Conservation (phyloP, 345 rosid genomes). For the Raphanus sativus region DNA sequence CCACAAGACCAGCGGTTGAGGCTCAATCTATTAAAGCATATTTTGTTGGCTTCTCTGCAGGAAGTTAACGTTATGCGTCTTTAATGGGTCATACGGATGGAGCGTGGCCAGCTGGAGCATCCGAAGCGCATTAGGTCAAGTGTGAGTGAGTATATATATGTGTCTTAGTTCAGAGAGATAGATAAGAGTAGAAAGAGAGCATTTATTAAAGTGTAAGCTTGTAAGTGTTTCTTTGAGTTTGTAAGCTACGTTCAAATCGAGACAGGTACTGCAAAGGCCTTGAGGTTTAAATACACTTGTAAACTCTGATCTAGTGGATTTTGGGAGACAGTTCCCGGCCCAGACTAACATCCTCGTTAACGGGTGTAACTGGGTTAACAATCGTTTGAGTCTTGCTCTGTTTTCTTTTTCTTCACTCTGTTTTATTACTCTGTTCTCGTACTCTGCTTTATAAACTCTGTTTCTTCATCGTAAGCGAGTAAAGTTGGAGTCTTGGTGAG, state of each 20-base stretch:
- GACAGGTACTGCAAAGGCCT: not conserved
- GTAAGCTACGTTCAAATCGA: not conserved
- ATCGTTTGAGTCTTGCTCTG: not conserved
- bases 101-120: not conserved
- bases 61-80: not conserved
- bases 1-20: too few species aligned
- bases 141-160: not conserved
- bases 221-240: not conserved
- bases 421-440: too few species aligned
- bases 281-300: not conserved
- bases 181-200: not conserved
- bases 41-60: too few species aligned
- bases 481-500: not conserved
- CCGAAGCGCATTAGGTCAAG: not conserved
- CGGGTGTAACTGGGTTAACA: not conserved
- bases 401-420: not conserved
- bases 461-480: not conserved
- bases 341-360: not conserved
- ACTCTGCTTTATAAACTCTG: not conserved
- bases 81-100: not conserved
- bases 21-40: too few species aligned
- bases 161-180: not conserved
- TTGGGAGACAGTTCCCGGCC: not conserved
- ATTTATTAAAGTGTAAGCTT: not conserved
- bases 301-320: not conserved